phyloP scores from a whole-genome alignment of 2,329 filamentous ascomycete species.

The Ophiobolus disseminans region DNA sequence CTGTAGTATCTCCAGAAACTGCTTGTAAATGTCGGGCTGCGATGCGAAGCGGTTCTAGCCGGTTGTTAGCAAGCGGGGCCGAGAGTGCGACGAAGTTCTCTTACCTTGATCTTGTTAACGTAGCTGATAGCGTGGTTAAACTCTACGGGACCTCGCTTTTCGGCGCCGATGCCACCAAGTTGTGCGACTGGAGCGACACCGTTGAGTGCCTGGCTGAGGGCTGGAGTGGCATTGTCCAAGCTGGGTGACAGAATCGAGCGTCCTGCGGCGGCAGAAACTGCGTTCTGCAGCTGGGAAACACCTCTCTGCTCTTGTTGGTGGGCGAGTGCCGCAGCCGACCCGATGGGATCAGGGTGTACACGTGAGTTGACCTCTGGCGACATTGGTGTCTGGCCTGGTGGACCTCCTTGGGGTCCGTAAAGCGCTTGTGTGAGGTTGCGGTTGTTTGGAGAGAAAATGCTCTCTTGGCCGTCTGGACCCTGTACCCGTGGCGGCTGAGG shows the following conservation, averaged over 20 bases:
- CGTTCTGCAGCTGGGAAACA: conserved; percentile 70
- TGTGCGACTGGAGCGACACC: conserved; percentile 66
- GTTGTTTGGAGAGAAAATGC: conserved; percentile 54
- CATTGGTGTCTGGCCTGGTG: conserved; percentile 41
- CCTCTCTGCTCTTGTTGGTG: conserved; percentile 72
- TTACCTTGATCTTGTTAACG: conserved; percentile 98
- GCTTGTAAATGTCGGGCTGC: conserved; percentile 98
- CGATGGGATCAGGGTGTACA: conserved; percentile 44
- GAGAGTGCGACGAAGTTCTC: conserved; percentile 27
- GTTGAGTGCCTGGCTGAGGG: conserved; percentile 67
- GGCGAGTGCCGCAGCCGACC: conserved; percentile 54
- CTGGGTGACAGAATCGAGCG: conserved; percentile 60
- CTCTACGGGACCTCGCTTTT: conserved; percentile 92
- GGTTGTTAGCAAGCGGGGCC: conserved; percentile 15
- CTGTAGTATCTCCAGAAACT: conserved; percentile 96
- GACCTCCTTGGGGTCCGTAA: conserved; percentile 45
- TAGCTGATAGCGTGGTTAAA: conserved; percentile 99
- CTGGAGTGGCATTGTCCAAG: conserved; percentile 54
- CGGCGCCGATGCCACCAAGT: conserved; percentile 61
- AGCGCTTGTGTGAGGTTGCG: conserved; percentile 51
- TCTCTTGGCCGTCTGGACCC: conserved; percentile 45
- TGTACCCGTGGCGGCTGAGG: conserved; percentile 45
- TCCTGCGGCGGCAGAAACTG: conserved; percentile 65
- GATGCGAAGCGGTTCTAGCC: conserved; percentile 90
- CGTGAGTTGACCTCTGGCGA: conserved; percentile 47